Conservation (phyloP, 305 asterid genomes). For the Rubia tinctorum region DNA sequence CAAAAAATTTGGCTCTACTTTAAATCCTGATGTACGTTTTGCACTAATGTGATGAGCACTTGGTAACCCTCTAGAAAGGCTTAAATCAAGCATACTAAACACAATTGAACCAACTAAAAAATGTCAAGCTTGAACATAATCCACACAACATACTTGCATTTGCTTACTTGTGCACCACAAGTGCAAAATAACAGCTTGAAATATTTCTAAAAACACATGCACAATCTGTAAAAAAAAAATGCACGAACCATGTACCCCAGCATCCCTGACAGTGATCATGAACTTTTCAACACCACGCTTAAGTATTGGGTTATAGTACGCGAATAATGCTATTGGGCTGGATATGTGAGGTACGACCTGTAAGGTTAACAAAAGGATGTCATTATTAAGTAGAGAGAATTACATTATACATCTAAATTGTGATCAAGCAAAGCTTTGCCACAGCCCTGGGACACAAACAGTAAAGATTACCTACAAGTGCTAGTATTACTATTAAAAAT, state of each 20-base stretch:
- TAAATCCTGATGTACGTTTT: not conserved
- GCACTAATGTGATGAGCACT: not conserved
- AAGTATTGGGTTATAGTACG: conserved; percentile 94
- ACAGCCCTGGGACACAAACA: not conserved
- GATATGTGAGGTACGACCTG: conserved; percentile 92
- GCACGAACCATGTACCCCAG: conserved; percentile 49
- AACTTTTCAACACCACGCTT: conserved; percentile 82
- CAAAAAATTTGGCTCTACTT: no score
- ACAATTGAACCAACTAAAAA: not conserved
- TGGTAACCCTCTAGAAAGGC: not conserved
- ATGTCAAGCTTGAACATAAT: not conserved
- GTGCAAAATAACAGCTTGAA: not conserved
- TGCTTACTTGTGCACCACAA: not conserved
- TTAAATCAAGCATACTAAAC: not conserved
- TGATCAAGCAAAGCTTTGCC: not conserved
- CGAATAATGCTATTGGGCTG: conserved; percentile 74
- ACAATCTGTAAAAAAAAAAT: not conserved
- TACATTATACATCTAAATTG: not conserved
- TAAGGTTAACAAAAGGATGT: conserved; percentile 9
- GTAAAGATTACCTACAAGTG: no score
- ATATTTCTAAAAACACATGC: not conserved
- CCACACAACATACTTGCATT: not conserved
- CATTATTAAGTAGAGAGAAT: not conserved
- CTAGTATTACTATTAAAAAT: not conserved
- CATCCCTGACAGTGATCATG: conserved; percentile 72